A percentile compares a stretch with the other conserved stretches of the same genome.
Evolutionary conservation across 73 alveolate species (phyloP).

Genomic region (Blepharisma japonicum): DNA sequence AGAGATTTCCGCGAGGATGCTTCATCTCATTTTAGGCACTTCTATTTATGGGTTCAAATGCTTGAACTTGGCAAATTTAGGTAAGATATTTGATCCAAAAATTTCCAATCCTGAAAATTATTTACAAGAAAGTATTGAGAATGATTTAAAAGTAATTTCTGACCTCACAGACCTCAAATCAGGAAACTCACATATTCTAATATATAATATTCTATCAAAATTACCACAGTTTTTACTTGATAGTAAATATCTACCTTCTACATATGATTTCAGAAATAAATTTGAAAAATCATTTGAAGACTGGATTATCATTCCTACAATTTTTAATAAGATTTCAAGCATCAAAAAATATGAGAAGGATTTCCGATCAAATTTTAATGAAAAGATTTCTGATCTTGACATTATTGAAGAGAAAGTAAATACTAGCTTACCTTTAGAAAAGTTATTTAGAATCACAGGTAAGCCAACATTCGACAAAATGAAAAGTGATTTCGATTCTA

Average conservation of each 20-base stretch:
- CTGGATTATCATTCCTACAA: not conserved
- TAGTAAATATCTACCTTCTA: not conserved
- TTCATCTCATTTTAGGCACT: not conserved
- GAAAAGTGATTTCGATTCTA: too few species aligned
- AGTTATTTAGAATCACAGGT: too few species aligned
- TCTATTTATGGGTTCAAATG: not conserved
- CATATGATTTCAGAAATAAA: not conserved
- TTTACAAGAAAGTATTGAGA: not conserved
- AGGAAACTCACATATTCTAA: not conserved
- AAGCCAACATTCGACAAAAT: too few species aligned
- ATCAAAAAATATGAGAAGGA: too few species aligned
- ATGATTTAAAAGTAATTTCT: not conserved
- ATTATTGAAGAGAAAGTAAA: too few species aligned
- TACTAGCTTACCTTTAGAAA: too few species aligned
- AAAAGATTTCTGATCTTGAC: too few species aligned
- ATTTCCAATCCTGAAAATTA: not conserved
- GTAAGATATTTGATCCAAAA: not conserved
- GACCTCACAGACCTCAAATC: too few species aligned
- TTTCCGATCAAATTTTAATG: too few species aligned
- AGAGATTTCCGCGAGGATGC: not conserved
- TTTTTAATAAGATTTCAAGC: too few species aligned
- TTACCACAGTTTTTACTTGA: not conserved
- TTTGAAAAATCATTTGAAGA: constrained; percentile 2
- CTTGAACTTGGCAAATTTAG: not conserved
- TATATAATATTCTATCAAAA: not conserved